Conservation (phyloP, 108 stramenopile species). For the Parietichytrium sp. region DNA sequence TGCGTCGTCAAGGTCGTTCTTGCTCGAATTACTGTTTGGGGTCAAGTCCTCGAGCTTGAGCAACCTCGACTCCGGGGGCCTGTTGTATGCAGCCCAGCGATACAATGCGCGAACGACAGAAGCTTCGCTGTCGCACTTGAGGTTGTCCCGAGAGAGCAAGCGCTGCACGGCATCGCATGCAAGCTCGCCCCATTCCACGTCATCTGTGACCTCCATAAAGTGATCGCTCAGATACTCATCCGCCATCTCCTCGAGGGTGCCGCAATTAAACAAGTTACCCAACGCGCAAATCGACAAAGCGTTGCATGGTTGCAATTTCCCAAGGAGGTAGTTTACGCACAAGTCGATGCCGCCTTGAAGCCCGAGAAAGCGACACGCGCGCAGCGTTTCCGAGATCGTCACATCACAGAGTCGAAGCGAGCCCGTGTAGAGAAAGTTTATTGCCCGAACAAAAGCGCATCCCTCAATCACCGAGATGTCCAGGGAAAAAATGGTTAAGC, state of each 20-base stretch:
- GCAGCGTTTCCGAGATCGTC: neutral
- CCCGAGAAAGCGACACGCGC: conserved; percentile 31
- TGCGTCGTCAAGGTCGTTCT: neutral
- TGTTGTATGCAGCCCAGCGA: conserved; percentile 5
- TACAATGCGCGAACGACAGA: neutral
- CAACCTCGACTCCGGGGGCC: too few species aligned
- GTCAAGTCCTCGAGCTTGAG: neutral
- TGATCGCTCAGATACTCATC: conserved; percentile 29
- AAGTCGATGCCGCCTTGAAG: conserved; percentile 30
- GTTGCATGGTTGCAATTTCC: conserved; percentile 13
- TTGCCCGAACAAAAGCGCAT: conserved; percentile 2
- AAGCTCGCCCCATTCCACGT: conserved; percentile 15
- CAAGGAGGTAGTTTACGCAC: conserved; percentile 9
- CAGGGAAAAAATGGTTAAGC: neutral
- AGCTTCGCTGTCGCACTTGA: conserved; percentile 34
- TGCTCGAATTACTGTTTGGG: neutral
- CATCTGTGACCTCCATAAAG: conserved; percentile 17
- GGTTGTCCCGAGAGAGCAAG: conserved; percentile 15
- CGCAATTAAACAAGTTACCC: conserved; percentile 12
- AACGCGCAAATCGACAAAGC: conserved; percentile 18
- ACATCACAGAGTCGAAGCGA: conserved; percentile 10
- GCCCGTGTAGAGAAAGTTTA: conserved; percentile 12
- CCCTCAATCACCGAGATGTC: neutral
- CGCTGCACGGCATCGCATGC: conserved; percentile 15
- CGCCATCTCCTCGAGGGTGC: conserved; percentile 3